These are phyloP conservation scores for Xylaria sp. DNA, from an alignment of 2,329 filamentous ascomycete genomes.

Conservation along the genomic window DNA sequence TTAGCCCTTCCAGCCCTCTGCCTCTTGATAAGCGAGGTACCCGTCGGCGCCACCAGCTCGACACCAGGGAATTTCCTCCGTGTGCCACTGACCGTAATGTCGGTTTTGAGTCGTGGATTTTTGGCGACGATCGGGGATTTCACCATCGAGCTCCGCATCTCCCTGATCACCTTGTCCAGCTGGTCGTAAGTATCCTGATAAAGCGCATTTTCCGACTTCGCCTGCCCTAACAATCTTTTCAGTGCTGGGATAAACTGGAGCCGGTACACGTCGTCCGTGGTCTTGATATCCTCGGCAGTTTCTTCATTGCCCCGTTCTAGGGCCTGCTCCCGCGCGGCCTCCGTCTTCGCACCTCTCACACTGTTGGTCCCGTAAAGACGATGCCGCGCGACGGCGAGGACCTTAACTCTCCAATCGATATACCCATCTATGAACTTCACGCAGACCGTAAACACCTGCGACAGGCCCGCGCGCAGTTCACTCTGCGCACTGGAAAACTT, in stretches of 20 bases:
- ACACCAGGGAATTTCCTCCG: neutral
- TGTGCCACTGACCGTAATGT: neutral
- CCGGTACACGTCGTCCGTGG: neutral
- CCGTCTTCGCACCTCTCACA: neutral
- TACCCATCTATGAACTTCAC: neutral
- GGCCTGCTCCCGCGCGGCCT: neutral
- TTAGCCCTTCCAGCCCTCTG: neutral
- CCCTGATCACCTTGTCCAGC: neutral
- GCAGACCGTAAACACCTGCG: conserved; percentile 3
- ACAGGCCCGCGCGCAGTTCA: conserved; percentile 1
- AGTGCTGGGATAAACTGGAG: neutral
- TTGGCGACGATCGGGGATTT: neutral
- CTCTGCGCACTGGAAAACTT: neutral
- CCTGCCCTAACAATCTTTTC: neutral
- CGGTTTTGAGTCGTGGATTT: neutral
- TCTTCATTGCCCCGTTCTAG: neutral
- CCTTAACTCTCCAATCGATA: conserved; percentile 6
- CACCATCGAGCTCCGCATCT: neutral
- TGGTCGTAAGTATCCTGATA: neutral
- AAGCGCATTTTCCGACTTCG: neutral
- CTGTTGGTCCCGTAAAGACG: neutral
- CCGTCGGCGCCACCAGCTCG: neutral
- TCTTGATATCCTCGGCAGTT: neutral
- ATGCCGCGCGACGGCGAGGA: neutral
- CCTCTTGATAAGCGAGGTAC: neutral